Evolutionary conservation across 2,329 filamentous ascomycete genomes (phyloP).

Genomic region (Scedosporium aurantiacum): DNA sequence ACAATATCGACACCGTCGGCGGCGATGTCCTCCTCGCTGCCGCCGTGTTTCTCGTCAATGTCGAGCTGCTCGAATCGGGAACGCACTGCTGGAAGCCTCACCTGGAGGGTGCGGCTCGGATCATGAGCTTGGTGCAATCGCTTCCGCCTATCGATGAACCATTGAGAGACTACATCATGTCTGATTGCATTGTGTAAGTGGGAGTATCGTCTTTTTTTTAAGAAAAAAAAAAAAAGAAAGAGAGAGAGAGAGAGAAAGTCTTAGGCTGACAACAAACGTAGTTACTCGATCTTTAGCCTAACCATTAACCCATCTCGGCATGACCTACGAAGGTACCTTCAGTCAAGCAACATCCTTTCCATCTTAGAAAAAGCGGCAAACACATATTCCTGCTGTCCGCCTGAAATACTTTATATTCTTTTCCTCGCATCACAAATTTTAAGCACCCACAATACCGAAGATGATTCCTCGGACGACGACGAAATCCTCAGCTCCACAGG

Average conservation of each 20-base stretch:
- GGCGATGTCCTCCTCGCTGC: constrained; percentile 32
- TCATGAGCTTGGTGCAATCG: constrained; percentile 29
- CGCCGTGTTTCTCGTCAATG: constrained; percentile 37
- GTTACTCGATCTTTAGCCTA: neutral
- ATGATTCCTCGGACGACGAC: constrained; percentile 17
- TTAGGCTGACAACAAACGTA: neutral
- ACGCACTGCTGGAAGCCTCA: constrained; percentile 36
- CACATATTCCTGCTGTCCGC: constrained; percentile 36
- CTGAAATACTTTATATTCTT: constrained; percentile 31
- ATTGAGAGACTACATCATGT: constrained; percentile 32
- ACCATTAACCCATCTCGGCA: neutral
- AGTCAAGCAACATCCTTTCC: constrained; percentile 23
- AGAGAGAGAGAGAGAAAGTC: too few species aligned
- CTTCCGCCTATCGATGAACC: constrained; percentile 21
- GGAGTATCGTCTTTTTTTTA: neutral
- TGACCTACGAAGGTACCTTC: constrained; percentile 17
- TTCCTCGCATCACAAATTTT: constrained; percentile 30
- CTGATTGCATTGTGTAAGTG: constrained; percentile 34
- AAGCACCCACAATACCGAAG: constrained; percentile 13
- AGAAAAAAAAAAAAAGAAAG: too few species aligned
- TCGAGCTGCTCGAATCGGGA: constrained; percentile 38
- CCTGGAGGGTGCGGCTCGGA: constrained; percentile 31
- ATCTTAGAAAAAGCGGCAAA: constrained; percentile 29
- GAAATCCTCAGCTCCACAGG: constrained; percentile 19
- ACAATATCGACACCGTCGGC: constrained; percentile 23